Base-by-base conservation (phyloP, 2,329 filamentous ascomycete species). In the Cytospora chrysosperma region DNA sequence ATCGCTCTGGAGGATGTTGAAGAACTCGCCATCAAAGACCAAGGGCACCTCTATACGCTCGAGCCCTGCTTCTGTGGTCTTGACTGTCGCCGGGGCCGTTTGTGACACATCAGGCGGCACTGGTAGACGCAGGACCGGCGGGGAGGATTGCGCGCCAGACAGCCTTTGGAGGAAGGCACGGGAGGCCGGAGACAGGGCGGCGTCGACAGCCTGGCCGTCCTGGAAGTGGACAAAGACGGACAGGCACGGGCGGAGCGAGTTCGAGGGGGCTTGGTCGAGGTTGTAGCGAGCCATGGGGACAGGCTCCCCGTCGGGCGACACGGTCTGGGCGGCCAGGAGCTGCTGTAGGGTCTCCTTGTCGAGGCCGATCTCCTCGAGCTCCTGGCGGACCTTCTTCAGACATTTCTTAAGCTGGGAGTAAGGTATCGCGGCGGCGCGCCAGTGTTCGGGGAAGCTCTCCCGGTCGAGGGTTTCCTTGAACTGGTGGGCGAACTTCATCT, bases 401-500 rank as follows among this genome's bases (percentile, higher is more conserved):
- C 90, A 91, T 78, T 96, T 96, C 77, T 96, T 96, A 62, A 96
- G 84, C 75, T 92, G 86, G 52, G 88, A 85, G 74, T 96, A 96
- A 3, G 90, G 91, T 66, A 96, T 91, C 56, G 92, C 92, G 30
- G 87, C 88, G 52, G 89, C 82, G 56, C 93, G 78, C 85, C 85
- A 88, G 72, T 88, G 86, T 56, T 84, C 77, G 9, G 92, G 92
- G 73, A 92, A 96, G 68, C 85, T 89, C 75, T 91, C 89, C 68
- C 80, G 84, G 67, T 85, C 80, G 66, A 96, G 82, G 56, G 84
- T 83, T 70, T 88, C 84, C 72, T 88, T 86, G 74, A 92, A 95
- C 71, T 88, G 85, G 73, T 90, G 90, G 30, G 88, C 91, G 76
- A 96, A 96, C 81, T 96, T 96, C 92, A 96, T 96, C 61, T 68